Base-by-base conservation (phyloP, 1,284 basidiomycete genomes). In the Athelia sp. region DNA sequence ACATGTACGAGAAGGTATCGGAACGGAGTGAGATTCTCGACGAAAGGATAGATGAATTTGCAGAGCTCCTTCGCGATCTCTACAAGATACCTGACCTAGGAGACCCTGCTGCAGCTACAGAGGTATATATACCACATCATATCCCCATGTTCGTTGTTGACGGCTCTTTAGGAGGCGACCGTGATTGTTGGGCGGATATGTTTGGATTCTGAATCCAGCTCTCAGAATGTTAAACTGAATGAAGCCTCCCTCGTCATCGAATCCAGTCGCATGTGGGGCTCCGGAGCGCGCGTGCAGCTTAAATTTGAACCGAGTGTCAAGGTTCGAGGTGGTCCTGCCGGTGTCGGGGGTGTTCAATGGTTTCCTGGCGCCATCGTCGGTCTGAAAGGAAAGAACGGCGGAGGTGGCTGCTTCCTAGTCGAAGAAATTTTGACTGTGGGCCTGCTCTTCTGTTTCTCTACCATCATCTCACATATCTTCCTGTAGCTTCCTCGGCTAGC, bases 361-460 rank as follows among this genome's bases (percentile, higher is more conserved):
- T 99, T 95, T 62, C 93, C 94, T 1, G 97, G 97, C 1, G 85
- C 87, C 35, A 84, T 99, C 43, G 86, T 90, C 0, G 91, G 88
- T 2, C 64, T 98, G n/a, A 88, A 83, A 56, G 97, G 97, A 0
- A 81, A 81, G 59, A 98, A 98, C 64, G 94, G 93, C 2, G 92
- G 93, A 1, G 94, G 91, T 3, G 85, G 82, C 2, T 84, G 82
- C 64, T 99, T 98, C 63, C 75, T 84, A 14, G 94, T 88, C 0
- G 81, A 82, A 22, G 93, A 98, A 61, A 75, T 98, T 13, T 66
- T 98, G 32, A 74, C 86, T 58, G 93, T 89, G 54, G 51, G 73
- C 63, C 61, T n/a, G n/a, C 63, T 50, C 55, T 67, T 52, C 24
- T 26, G 26, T 52, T 17, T 21, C 36, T 17, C 8, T 6, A 4